Evolutionary conservation across 495 filamentous ascomycete genomes (phyloP), one percentile per base, ranked within the genome.

Genomic region (Aspergillus indologenus): DNA sequence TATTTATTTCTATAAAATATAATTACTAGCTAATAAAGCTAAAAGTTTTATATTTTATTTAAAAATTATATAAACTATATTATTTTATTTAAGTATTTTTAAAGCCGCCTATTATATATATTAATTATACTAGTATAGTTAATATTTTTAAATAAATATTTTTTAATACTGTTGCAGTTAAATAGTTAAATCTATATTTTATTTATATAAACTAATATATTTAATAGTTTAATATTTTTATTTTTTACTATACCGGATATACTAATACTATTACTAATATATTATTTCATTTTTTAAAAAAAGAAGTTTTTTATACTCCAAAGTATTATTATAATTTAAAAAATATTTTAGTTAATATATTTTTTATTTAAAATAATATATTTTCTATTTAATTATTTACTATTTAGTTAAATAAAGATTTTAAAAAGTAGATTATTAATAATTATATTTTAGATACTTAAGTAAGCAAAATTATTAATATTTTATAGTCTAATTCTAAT

Each of bases 391-490:
- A 15, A 23, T 23, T 52, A 23, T 52, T 24, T 53, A 53, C 12
- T 7, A 53, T 53, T 40, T 3, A 53, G 19, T 11, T 53, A 3
- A 18, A 24, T 20, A 31, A 53, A n/a, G 17, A 53, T 3, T 34
- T 53, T 31, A 53, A 53, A 20, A 17, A 31, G 5, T 40, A 34
- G 21, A 29, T 53, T 26, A 20, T 20, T 20, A 31, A 24, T 34
- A 18, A 11, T 9, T 29, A 29, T 29, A 26, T 29, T 9, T 29
- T 29, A 29, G 26, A n/a, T n/a, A n/a, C n/a, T n/a, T n/a, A n/a
- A n/a, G n/a, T 22, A 20, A 50, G 5, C 26, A 12, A 34, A 34
- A 53, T 53, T 31, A 5, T 53, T 34, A 53, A 31, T 53, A 53
- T 31, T 34, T n/a, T 53, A 53, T 26, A n/a, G 17, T 26, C 18